A percentile compares a stretch with the other conserved stretches of the same genome.
These are phyloP conservation scores for Telopea speciosissima DNA, from an alignment of 177 flowering plant species.

Conservation along the genomic window DNA sequence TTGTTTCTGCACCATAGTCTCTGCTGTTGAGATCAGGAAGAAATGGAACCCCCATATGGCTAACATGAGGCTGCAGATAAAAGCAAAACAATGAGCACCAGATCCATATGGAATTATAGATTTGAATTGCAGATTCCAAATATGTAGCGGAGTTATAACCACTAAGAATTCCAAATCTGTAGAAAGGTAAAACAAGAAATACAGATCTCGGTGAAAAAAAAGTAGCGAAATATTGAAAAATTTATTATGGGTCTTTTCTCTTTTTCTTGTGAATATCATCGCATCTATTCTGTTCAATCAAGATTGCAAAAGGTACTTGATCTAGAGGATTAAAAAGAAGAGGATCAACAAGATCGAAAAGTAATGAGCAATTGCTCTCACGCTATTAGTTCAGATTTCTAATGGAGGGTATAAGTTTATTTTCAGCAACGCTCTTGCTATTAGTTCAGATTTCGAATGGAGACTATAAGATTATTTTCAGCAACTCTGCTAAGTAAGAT, in stretches of 20 bases:
- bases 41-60: constrained; percentile 28
- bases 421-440: background rate
- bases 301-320: background rate
- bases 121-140: background rate
- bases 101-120: background rate
- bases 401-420: background rate
- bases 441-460: background rate
- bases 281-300: background rate
- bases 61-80: constrained; percentile 38
- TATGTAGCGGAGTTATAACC: background rate
- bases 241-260: too few relatives aligned
- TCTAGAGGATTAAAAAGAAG: background rate
- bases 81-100: constrained; percentile 5
- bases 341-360: background rate
- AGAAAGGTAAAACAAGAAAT: background rate
- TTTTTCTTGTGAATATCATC: too few relatives aligned
- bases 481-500: background rate
- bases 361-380: background rate
- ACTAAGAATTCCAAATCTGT: background rate
- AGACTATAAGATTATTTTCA: background rate
- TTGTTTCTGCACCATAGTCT: constrained; percentile 29
- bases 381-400: background rate
- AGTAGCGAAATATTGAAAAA: background rate
- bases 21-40: constrained; percentile 20
- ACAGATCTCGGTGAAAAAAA: background rate